These are phyloP conservation scores for Citrus sinensis DNA, from an alignment of 345 rosid species.

Conservation along the genomic window DVS_A1.0 CM039161.1:23760001-23760500, in stretches of 20 bases:
- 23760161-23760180: not conserved
- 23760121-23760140: not conserved
- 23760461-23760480: not conserved
- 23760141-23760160: not conserved
- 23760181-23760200: too few species aligned
- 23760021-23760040: constrained; percentile 91
- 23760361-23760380: too few species aligned
- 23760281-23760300: not conserved
- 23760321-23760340: too few species aligned
- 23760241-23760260: not conserved
- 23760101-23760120: not conserved
- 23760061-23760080: constrained; percentile 86
- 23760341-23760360: too few species aligned
- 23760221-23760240: too few species aligned
- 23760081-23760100: constrained; percentile 22
- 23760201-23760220: too few species aligned
- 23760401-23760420: not conserved
- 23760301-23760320: not conserved
- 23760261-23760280: not conserved
- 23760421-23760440: not conserved
- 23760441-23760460: not conserved
- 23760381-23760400: too few species aligned
- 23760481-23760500: not conserved
- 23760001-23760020: constrained; percentile 80
- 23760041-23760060: constrained; percentile 80